Percentiles rank a stretch among this genome's conserved stretches.
Conservation (phyloP, 2,329 filamentous ascomycete species). For the Diaporthe destruens region DNA sequence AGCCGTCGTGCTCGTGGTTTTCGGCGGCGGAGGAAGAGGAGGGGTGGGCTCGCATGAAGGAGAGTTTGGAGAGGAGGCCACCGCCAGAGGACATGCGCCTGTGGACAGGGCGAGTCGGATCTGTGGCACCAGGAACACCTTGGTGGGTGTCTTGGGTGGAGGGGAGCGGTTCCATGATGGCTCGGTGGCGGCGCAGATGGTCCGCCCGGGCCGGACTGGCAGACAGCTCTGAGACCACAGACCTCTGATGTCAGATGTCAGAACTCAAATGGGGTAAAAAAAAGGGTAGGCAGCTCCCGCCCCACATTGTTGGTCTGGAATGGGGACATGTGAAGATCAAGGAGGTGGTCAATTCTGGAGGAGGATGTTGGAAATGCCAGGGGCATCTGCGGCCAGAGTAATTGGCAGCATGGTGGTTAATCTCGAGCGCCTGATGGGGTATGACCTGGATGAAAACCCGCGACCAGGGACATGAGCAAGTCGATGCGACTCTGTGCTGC, state of each 20-base stretch:
- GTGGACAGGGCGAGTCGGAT: slow-evolving; percentile 35
- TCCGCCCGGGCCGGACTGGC: slow-evolving; percentile 4
- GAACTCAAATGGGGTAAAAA: slow-evolving; percentile 27
- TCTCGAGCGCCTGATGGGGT: neutral
- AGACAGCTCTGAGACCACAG: slow-evolving; percentile 41
- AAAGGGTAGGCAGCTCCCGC: slow-evolving; percentile 11
- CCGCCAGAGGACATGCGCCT: slow-evolving; percentile 62
- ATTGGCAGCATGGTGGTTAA: slow-evolving; percentile 21
- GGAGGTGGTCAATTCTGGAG: slow-evolving; percentile 20
- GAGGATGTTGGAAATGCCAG: slow-evolving; percentile 22
- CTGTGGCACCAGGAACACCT: slow-evolving; percentile 22
- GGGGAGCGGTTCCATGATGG: slow-evolving; percentile 39
- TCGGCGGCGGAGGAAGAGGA: slow-evolving; percentile 43
- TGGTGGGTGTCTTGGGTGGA: slow-evolving; percentile 34
- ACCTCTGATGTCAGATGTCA: slow-evolving; percentile 35
- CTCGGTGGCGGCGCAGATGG: slow-evolving; percentile 24
- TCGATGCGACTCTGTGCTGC: slow-evolving; percentile 26
- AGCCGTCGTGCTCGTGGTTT: slow-evolving; percentile 44
- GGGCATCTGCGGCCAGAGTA: slow-evolving; percentile 19
- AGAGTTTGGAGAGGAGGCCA: slow-evolving; percentile 76
- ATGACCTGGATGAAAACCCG: slow-evolving; percentile 23
- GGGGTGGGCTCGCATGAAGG: slow-evolving; percentile 69
- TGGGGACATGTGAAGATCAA: slow-evolving; percentile 1
- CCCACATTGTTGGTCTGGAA: slow-evolving; percentile 36
- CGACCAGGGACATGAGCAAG: slow-evolving; percentile 9